phyloP scores from a whole-genome alignment of 148 eudicot genomes.

The Gaultheria prostrata region DNA sequence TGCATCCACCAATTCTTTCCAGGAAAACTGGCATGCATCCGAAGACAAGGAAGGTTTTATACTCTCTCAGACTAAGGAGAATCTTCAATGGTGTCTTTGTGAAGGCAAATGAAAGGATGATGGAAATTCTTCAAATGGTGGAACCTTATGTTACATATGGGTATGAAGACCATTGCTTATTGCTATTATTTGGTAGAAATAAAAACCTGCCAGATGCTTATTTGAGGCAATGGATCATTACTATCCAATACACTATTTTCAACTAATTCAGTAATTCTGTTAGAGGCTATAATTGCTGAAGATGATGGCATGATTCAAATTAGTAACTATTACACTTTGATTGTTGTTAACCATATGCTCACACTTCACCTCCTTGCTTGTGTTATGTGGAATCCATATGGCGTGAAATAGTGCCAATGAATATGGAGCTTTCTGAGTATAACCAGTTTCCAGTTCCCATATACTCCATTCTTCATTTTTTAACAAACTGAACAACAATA shows the following conservation, averaged over 20 bases:
- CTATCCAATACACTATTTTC: not conserved
- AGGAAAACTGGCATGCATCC: conserved; percentile 82
- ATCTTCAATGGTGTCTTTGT: conserved; percentile 75
- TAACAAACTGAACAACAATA: not conserved
- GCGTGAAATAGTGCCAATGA: not conserved
- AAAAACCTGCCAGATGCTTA: not conserved
- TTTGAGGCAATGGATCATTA: not conserved
- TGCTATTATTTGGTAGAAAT: not conserved
- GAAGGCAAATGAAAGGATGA: conserved; percentile 58
- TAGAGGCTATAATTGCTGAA: not conserved
- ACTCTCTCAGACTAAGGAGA: conserved; percentile 60
- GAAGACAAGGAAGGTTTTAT: conserved; percentile 51
- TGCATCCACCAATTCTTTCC: conserved; percentile 14
- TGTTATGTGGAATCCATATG: not conserved
- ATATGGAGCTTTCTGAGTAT: not conserved
- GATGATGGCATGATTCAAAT: not conserved
- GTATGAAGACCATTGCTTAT: conserved; percentile 32
- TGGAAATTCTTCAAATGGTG: conserved; percentile 68
- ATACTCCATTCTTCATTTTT: too few species aligned
- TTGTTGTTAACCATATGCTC: not conserved
- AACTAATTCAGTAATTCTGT: not conserved
- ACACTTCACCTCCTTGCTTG: not conserved
- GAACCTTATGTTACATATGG: conserved; percentile 92
- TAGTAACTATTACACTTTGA: not conserved
- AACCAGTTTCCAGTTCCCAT: too few species aligned